Base-by-base conservation (phyloP, 768 basidiomycete genomes). In the Cyclocybe aegerita region DNA sequence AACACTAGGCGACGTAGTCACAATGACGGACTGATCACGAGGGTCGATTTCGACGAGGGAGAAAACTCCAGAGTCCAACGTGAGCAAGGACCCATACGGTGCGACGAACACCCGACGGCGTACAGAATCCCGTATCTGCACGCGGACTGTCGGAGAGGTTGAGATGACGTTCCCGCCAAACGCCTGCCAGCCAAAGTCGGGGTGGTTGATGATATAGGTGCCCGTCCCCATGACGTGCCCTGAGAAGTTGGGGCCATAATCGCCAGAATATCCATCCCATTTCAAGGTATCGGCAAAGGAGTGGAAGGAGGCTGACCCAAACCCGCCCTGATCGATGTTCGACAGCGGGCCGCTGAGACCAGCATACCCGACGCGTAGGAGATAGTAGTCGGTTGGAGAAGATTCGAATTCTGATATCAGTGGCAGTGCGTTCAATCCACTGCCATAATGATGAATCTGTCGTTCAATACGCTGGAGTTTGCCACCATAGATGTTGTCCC, bases 141-240 rank as follows among this genome's bases (percentile, higher is more conserved):
- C 77, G 46, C 67, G 58, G 7, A 81, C 70, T 1, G 68, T 68
- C 3, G 74, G 69, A 14, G 71, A 70, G 17, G 69, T 71, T 9
- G 73, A 63, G 15, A 70, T 56, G 34, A 82, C 65, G 33, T 69
- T 75, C 4, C 80, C 80, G 39, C 80, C 80, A 55, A 81, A 80
- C 7, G 79, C 79, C 60, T 81, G 79, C 80, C 80, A 81, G n/a
- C 80, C 81, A 57, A 81, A 81, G 55, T 74, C 72, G 14, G 79
- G 78, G 48, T 81, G 79, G 50, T 80, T 69, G 52, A 81, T 62
- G 57, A 82, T 68, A 43, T 67, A 73, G 0, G 74, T 74, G 41
- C 72, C 73, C 50, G 74, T 76, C 29, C 77, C 76, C 70, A 81
- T 74, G 4, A 74, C 57, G 59, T 78, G 77, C 9, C 80, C 79